Base-by-base conservation (phyloP, 371 early-diverging fungal species). In the Mucor racemosus region DNA sequence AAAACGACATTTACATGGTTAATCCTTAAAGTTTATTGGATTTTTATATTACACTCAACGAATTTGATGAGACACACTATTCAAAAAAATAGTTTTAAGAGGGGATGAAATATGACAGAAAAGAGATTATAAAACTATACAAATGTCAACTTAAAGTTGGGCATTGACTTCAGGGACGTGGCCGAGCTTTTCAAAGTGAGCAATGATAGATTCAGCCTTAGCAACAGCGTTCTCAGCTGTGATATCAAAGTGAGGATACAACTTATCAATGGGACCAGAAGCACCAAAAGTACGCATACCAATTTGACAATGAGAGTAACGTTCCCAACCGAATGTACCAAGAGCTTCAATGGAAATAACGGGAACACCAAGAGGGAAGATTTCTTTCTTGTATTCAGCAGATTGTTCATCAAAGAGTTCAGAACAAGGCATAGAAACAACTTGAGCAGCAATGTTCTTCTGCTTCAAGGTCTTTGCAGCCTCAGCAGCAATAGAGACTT, bases 401-500 rank as follows among this genome's bases (percentile, higher is more conserved):
- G 87, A 40, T 82, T 99, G 99, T 59, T 91, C 91, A 60, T 96
- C 96, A 77, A 99, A 99, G 61, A 99, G 81, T 70, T 96, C 96
- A 71, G 90, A 86, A 69, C 95, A 99, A n/a, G 98, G 97, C 87
- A 99, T 90, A 38, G 99, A 99, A 36, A 99, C 97, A 40, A 99
- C 90, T 61, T 94, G 92, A 36, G 88, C 87, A 11, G 70, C 65
- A 72, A 90, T 76, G 7, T 75, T 75, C n/a, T 88, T 79, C 60
- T 87, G 72, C 17, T 81, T 73, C 35, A 98, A 84, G 35, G 79
- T 64, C 66, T 92, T 85, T 44, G 94, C 93, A 13, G 96, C 88
- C n/a, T 96, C 94, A 17, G 96, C 90, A 58, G 91, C 90, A 57
- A 99, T 84, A 57, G 78, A 86, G 7, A 97, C 93, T 81, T 99